phyloP scores from a whole-genome alignment of 2,329 filamentous ascomycete species.

The Pestalotiopsis sp. region DNA sequence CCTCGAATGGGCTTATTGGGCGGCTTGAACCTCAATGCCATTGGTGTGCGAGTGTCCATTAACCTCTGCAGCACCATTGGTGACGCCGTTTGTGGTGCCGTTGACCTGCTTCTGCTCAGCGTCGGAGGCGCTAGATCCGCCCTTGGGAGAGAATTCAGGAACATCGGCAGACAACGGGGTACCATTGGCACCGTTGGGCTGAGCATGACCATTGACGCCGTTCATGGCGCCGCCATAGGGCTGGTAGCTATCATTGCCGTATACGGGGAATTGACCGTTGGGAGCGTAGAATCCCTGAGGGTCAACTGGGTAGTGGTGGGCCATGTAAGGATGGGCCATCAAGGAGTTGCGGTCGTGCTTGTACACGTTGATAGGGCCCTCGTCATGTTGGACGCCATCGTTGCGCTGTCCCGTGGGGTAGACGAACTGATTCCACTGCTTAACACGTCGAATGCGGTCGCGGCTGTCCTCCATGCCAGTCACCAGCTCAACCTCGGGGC shows the following conservation, averaged over 20 bases:
- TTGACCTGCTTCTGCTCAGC: slow-evolving; percentile 11
- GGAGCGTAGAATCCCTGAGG: slow-evolving; percentile 31
- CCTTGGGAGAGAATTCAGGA: slow-evolving; percentile 59
- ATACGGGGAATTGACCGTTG: slow-evolving; percentile 31
- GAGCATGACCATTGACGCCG: slow-evolving; percentile 27
- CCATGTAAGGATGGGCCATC: slow-evolving; percentile 22
- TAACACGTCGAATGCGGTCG: slow-evolving; percentile 75
- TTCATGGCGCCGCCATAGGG: slow-evolving; percentile 24
- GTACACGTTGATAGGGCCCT: slow-evolving; percentile 57
- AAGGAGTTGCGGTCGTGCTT: slow-evolving; percentile 29
- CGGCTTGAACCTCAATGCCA: slow-evolving; percentile 1
- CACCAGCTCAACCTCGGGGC: slow-evolving; percentile 73
- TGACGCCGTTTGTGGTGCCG: neutral
- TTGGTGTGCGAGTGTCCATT: slow-evolving; percentile 12
- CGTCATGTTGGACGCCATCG: slow-evolving; percentile 67
- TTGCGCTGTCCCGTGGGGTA: slow-evolving; percentile 73
- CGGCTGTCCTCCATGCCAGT: slow-evolving; percentile 75
- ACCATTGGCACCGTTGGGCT: slow-evolving; percentile 24
- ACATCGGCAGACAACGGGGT: slow-evolving; percentile 64
- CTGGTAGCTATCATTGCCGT: slow-evolving; percentile 33
- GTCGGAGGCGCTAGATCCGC: slow-evolving; percentile 11
- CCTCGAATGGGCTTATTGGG: slow-evolving; percentile 4
- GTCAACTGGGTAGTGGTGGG: slow-evolving; percentile 29
- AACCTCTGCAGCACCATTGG: neutral
- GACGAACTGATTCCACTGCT: slow-evolving; percentile 82